These are phyloP conservation scores for Starmerella sp. DNA, from an alignment of 805 yeast species.

Conservation along the genomic window DNA sequence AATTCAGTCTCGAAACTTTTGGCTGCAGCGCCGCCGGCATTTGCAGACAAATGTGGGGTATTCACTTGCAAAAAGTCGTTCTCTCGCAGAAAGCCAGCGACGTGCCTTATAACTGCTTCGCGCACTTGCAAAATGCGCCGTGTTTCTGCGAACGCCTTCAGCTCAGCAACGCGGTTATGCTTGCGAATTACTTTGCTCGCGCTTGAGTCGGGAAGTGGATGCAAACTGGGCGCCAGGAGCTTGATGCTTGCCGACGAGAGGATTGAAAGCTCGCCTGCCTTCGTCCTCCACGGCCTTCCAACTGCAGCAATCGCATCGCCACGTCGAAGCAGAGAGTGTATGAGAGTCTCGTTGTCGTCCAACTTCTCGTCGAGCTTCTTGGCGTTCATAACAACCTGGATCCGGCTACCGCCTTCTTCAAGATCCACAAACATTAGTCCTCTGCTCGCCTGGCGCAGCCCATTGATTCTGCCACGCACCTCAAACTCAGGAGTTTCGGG, in stretches of 20 bases:
- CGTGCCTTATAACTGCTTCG: constrained; percentile 40
- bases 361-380: constrained; percentile 33
- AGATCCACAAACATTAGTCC: constrained; percentile 61
- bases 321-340: constrained; percentile 36
- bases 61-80: constrained; percentile 61
- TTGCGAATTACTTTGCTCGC: constrained; percentile 46
- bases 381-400: constrained; percentile 55
- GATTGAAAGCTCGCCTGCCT: constrained; percentile 67
- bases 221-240: constrained; percentile 57
- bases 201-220: constrained; percentile 56
- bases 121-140: constrained; percentile 41
- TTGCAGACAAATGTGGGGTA: constrained; percentile 67
- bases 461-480: constrained; percentile 41
- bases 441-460: constrained; percentile 55
- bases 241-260: constrained; percentile 40
- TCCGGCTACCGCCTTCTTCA: constrained; percentile 38
- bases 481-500: constrained; percentile 14
- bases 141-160: constrained; percentile 47
- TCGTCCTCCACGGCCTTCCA: constrained; percentile 68
- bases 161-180: constrained; percentile 61
- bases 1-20: constrained; percentile 61
- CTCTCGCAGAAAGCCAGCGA: constrained; percentile 46
- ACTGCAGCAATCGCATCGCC: constrained; percentile 62
- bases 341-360: constrained; percentile 35
- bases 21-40: constrained; percentile 84